Base-by-base conservation (phyloP, 345 rosid species). In the Ceriops tagal region DNA sequence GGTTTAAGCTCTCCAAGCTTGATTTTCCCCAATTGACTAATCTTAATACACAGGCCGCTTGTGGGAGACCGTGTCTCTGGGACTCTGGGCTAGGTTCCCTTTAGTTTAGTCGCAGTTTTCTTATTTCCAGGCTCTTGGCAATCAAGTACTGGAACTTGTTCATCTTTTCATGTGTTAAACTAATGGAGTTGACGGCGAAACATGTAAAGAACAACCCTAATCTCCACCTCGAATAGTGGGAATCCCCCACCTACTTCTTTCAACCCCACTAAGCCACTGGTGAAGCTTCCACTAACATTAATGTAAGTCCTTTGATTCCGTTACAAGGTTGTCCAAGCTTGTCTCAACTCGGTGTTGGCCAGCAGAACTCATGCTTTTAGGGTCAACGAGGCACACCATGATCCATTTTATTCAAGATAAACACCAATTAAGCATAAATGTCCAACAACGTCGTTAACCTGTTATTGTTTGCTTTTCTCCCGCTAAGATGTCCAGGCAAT, bases 11-110 rank as follows among this genome's bases (percentile, higher is more conserved):
- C 53, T 55, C 49, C 15, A 27, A 24, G 28, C 72, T 22, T 57
- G 68, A 70, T 76, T 64, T 71, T 43, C 39, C 61, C 64, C 68
- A 74, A 80, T 80, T 75, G 80, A 83, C 77, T 80, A 77, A 77
- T 84, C 81, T 81, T 76, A 58, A 77, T 59, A 73, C 85, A 86
- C 89, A 84, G 86, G 92, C 82, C 71, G 62, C 90, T 79, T 80
- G 95, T 86, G 91, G 98, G 91, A 80, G 88, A 87, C 91, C 74
- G 91, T 80, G 92, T 81, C 82, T 24, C 16, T 27, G 59, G 49
- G 18, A 43, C 18, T 65, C 66, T 8, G 31, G 26, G 62, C 84
- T 79, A 15, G 58, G 77, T 39, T 31, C 64, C 78, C 73, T 73
- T 46, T 66, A 67, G 58, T 72, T 46, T 57, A 30, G 65, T 56